Percentiles rank a stretch among this genome's conserved stretches.
These are phyloP conservation scores for Fusarium sp. DNA, from an alignment of 2,329 filamentous ascomycete species.

Conservation along the genomic window DNA sequence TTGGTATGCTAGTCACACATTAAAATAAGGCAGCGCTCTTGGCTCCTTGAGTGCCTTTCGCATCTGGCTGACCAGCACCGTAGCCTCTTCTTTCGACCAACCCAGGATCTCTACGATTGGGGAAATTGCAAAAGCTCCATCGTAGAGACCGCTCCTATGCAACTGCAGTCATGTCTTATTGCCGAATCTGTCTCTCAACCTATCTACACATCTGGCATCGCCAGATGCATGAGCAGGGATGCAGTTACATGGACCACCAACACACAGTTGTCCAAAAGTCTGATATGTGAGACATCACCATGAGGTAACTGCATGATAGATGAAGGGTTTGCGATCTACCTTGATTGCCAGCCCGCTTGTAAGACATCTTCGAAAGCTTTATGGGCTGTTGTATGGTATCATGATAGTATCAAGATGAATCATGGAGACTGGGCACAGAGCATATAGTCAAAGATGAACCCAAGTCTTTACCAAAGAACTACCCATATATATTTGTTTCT, in stretches of 20 bases:
- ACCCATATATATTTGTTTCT: neutral
- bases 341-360: neutral
- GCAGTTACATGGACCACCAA: neutral
- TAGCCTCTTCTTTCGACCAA: conserved; percentile 22
- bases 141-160: conserved; percentile 13
- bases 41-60: conserved; percentile 12
- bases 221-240: neutral
- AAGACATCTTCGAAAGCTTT: neutral
- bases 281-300: neutral
- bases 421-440: neutral
- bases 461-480: neutral
- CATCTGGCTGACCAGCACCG: conserved; percentile 23
- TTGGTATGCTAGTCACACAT: neutral
- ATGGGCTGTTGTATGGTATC: neutral
- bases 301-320: neutral
- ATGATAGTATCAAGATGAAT: neutral
- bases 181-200: neutral
- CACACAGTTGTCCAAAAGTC: neutral
- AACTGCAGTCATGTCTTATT: neutral
- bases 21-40: neutral
- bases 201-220: too few species aligned
- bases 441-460: neutral
- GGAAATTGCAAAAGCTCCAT: conserved; percentile 25
- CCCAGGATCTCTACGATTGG: conserved; percentile 25
- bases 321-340: neutral